Conservation (phyloP, 257 asterid genomes). For the Nicotiana knightiana region DNA sequence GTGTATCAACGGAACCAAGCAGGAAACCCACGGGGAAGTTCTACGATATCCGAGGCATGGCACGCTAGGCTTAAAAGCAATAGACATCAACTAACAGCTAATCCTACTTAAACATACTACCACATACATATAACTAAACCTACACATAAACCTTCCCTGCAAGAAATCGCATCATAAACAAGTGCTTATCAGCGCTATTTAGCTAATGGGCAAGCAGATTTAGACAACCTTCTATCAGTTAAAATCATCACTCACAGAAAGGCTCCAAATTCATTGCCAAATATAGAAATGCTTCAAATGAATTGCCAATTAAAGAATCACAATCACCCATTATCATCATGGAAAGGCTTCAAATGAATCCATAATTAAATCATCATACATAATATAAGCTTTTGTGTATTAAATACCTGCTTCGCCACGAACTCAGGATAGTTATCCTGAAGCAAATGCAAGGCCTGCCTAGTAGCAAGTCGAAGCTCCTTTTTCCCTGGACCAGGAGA, state of each 20-base stretch:
- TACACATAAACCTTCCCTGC: neutral
- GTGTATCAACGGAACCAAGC: neutral
- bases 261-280: neutral
- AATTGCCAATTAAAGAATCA: too few relatives aligned
- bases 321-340: neutral
- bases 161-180: neutral
- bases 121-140: neutral
- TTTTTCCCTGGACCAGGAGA: conserved; percentile 77
- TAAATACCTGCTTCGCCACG: conserved; percentile 76
- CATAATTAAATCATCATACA: neutral
- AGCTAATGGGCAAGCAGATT: neutral
- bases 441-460: conserved; percentile 72
- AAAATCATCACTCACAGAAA: neutral
- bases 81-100: neutral
- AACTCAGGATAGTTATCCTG: conserved; percentile 97
- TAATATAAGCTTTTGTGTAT: neutral
- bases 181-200: neutral
- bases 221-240: neutral
- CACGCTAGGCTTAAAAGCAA: neutral
- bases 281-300: neutral
- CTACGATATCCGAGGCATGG: neutral
- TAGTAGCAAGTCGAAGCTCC: conserved; percentile 75
- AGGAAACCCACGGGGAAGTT: neutral
- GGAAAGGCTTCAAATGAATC: neutral
- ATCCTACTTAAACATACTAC: neutral